Conservation (phyloP, 768 basidiomycete species). For the Leccinum variicolor region DNA sequence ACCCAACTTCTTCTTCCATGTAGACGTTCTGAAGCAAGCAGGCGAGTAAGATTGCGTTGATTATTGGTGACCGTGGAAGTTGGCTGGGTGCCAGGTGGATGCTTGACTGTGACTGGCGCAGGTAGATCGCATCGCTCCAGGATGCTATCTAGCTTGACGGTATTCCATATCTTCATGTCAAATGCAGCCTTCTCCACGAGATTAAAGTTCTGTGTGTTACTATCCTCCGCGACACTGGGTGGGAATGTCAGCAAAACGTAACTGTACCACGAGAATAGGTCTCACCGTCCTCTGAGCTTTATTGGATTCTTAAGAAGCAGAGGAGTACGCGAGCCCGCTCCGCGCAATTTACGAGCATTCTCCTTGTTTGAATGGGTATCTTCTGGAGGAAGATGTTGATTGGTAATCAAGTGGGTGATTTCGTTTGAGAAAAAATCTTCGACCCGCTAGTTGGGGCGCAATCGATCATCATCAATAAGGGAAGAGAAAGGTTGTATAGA, state of each 20-base stretch:
- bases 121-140: conserved; percentile 59
- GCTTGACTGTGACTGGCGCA: conserved; percentile 27
- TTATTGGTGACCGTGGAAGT: conserved; percentile 29
- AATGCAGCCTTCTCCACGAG: conserved; percentile 67
- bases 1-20: no score
- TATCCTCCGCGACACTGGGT: conserved; percentile 31
- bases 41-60: conserved; percentile 52
- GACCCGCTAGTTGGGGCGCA: conserved; percentile 51
- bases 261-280: conserved; percentile 7
- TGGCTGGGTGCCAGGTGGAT: conserved; percentile 24
- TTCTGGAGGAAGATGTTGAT: conserved; percentile 40
- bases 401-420: conserved; percentile 86
- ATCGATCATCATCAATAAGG: conserved; percentile 2
- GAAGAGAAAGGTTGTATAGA: conserved; percentile 14
- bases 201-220: conserved; percentile 36
- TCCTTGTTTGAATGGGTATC: conserved; percentile 56
- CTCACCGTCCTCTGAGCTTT: conserved; percentile 57
- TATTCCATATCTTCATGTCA: conserved; percentile 85
- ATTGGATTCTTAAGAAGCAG: conserved; percentile 59
- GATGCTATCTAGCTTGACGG: conserved; percentile 68
- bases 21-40: conserved; percentile 77
- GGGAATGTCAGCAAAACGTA: conserved; percentile 2
- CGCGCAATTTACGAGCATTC: conserved; percentile 44
- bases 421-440: conserved; percentile 87
- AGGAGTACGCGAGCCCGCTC: conserved; percentile 21